phyloP scores from a whole-genome alignment of 805 yeast genomes.

The Sugiyamaella qingdaonensis region DNA sequence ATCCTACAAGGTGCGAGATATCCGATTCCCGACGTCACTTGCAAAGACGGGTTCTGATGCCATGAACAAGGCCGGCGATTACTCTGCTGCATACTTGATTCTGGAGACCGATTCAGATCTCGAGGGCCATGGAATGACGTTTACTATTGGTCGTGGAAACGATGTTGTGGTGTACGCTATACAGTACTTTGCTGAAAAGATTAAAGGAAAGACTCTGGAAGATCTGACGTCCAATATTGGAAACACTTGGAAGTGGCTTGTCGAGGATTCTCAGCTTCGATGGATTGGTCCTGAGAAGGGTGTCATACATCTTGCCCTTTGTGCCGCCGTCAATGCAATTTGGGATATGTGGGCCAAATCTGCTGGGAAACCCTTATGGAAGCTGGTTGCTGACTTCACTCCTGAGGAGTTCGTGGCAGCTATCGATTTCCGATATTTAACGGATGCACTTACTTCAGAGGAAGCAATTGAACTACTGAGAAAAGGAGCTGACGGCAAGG shows the following conservation, averaged over 20 bases:
- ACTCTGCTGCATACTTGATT: slow-evolving; percentile 35
- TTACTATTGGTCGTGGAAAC: slow-evolving; percentile 37
- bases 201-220: slow-evolving; percentile 31
- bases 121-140: slow-evolving; percentile 41
- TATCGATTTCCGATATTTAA: slow-evolving; percentile 38
- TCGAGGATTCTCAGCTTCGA: slow-evolving; percentile 37
- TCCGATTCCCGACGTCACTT: slow-evolving; percentile 39
- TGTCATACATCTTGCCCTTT: slow-evolving; percentile 39
- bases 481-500: slow-evolving; percentile 30
- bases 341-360: slow-evolving; percentile 41
- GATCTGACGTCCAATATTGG: slow-evolving; percentile 35
- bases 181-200: slow-evolving; percentile 34
- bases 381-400: slow-evolving; percentile 37
- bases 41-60: slow-evolving; percentile 39
- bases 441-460: slow-evolving; percentile 38
- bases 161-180: slow-evolving; percentile 34
- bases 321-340: slow-evolving; percentile 37
- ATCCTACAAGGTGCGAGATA: slow-evolving; percentile 32
- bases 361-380: slow-evolving; percentile 37
- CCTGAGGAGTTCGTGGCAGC: slow-evolving; percentile 39
- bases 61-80: slow-evolving; percentile 37
- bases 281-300: slow-evolving; percentile 43
- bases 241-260: slow-evolving; percentile 37
- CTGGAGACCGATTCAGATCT: slow-evolving; percentile 30
- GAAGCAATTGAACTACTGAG: slow-evolving; percentile 34